Evolutionary conservation across 2,329 filamentous ascomycete genomes (phyloP).

Genomic region (Alternaria consortialis): DNA sequence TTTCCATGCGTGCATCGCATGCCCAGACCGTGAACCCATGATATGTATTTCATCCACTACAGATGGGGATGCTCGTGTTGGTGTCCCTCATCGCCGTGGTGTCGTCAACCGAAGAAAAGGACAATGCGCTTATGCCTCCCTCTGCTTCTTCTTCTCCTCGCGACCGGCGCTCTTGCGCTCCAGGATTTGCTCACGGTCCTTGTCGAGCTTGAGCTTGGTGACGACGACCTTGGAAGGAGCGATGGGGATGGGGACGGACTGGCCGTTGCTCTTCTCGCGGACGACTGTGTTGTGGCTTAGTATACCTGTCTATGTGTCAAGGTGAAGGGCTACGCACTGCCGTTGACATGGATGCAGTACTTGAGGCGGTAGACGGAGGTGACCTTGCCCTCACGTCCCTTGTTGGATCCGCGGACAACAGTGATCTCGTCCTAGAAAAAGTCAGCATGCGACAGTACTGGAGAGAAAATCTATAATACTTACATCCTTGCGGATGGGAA

Average conservation of each 20-base stretch:
- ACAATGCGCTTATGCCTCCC: conserved; percentile 56
- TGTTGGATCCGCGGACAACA: conserved; percentile 91
- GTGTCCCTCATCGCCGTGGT: conserved; percentile 48
- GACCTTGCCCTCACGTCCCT: conserved; percentile 98
- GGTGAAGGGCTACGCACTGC: conserved; percentile 54
- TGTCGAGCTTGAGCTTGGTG: conserved; percentile 98
- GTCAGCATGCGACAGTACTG: conserved; percentile 37
- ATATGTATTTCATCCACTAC: conserved; percentile 53
- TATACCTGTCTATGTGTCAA: conserved; percentile 1
- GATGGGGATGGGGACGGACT: conserved; percentile 93
- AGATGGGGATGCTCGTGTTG: conserved; percentile 46
- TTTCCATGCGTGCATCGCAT: conserved; percentile 48
- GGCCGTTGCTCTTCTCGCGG: conserved; percentile 97
- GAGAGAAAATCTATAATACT: conserved; percentile 21
- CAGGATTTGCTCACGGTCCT: conserved; percentile 89
- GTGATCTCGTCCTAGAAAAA: conserved; percentile 74
- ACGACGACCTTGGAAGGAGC: conserved; percentile 97
- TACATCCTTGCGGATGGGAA: conserved; percentile 92
- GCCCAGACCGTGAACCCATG: conserved; percentile 48
- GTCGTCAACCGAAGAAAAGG: conserved; percentile 47
- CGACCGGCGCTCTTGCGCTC: conserved; percentile 84
- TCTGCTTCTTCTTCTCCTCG: conserved; percentile 78
- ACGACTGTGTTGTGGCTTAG: conserved; percentile 64
- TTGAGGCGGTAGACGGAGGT: conserved; percentile 83
- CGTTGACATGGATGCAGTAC: conserved; percentile 97